phyloP scores from a whole-genome alignment of 257 asterid species.

The Marsdenia floribunda region DNA sequence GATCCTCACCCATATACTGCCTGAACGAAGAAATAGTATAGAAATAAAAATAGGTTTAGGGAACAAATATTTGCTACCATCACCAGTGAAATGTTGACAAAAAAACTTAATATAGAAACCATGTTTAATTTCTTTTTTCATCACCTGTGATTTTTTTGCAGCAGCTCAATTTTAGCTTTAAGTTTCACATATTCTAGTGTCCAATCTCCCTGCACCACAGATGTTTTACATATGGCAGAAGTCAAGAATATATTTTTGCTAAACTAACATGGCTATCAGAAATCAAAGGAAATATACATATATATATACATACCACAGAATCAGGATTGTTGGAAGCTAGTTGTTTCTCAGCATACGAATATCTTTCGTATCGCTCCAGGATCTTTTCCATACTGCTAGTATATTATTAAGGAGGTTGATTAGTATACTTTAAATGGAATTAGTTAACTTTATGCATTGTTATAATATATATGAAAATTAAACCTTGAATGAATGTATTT shows the following conservation, averaged over 20 bases:
- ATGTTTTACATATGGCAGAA: no score
- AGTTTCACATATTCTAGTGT: slow-evolving; percentile 32
- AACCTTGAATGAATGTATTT: not conserved
- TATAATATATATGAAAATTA: no score
- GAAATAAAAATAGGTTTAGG: no score
- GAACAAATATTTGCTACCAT: not conserved
- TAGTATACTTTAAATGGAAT: not conserved
- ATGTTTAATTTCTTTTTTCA: no score
- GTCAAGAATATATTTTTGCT: not conserved
- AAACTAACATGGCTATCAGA: no score
- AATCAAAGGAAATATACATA: no score
- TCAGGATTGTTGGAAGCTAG: slow-evolving; percentile 45
- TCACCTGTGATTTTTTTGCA: slow-evolving; percentile 42
- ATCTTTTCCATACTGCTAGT: slow-evolving; percentile 80
- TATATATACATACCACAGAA: slow-evolving; percentile 34
- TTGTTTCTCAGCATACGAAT: slow-evolving; percentile 78
- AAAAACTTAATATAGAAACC: not conserved
- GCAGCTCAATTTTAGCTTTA: slow-evolving; percentile 40
- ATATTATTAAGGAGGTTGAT: no score
- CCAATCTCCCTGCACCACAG: slow-evolving; percentile 29
- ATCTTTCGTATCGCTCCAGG: slow-evolving; percentile 80
- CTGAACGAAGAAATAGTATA: slow-evolving; percentile 6
- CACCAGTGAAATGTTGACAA: no score
- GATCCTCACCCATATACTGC: slow-evolving; percentile 47
- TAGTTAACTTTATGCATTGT: not conserved